phyloP scores from a whole-genome alignment of 2,329 filamentous ascomycete genomes.

The Albifimbria verrucaria region DNA sequence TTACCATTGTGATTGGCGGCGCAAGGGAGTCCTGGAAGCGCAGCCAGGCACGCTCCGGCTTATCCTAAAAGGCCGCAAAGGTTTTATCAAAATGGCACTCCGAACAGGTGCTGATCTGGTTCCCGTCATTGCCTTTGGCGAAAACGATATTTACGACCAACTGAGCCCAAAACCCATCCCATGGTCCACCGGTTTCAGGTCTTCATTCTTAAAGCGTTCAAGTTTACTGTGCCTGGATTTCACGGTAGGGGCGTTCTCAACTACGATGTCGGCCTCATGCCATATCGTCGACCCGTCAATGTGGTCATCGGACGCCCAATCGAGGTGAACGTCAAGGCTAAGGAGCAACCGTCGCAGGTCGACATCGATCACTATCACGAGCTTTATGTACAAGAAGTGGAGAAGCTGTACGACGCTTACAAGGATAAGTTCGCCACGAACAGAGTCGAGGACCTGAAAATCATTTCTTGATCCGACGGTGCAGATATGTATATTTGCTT shows the following conservation, averaged over 20 bases:
- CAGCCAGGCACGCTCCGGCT: conserved; percentile 73
- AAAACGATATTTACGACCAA: conserved; percentile 95
- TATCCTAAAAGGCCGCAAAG: conserved; percentile 79
- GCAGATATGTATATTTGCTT: not conserved
- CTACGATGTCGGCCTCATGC: conserved; percentile 95
- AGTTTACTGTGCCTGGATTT: conserved; percentile 88
- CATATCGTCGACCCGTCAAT: conserved; percentile 83
- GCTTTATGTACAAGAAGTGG: conserved; percentile 72
- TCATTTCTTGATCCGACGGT: conserved; percentile 49
- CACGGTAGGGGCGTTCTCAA: conserved; percentile 94
- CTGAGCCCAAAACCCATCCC: conserved; percentile 72
- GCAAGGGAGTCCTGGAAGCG: conserved; percentile 88
- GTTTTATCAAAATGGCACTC: conserved; percentile 91
- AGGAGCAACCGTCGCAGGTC: conserved; percentile 60
- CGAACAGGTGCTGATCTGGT: conserved; percentile 91
- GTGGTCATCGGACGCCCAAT: conserved; percentile 87
- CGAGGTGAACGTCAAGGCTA: conserved; percentile 56
- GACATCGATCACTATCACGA: conserved; percentile 81
- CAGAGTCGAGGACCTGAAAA: conserved; percentile 62
- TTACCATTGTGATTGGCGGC: conserved; percentile 93
- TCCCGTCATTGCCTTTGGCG: conserved; percentile 87
- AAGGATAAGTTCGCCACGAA: conserved; percentile 70
- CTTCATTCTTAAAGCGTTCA: conserved; percentile 77
- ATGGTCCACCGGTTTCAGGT: conserved; percentile 78
- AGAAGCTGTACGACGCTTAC: conserved; percentile 71